Evolutionary conservation across 2,329 filamentous ascomycete genomes (phyloP).

Genomic region (Fusarium scirpi): DNA sequence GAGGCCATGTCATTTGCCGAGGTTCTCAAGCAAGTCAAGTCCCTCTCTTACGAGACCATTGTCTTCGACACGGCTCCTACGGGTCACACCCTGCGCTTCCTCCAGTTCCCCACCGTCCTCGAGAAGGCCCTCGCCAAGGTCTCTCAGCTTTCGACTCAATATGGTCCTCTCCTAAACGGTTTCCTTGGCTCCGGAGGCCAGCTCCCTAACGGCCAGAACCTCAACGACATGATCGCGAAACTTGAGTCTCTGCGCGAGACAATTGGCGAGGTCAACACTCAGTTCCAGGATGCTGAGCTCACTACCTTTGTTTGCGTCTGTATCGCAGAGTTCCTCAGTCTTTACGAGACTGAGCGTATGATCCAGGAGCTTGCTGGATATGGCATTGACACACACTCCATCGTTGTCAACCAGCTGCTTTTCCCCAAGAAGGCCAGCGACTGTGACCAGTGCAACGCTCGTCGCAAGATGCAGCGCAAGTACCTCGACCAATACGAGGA

Average conservation of each 20-base stretch:
- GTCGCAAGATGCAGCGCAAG: conserved; percentile 99
- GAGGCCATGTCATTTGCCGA: conserved; percentile 99
- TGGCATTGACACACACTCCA: conserved; percentile 94
- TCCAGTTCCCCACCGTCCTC: conserved; percentile 97
- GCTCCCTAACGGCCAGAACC: conserved; percentile 91
- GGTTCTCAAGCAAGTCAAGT: conserved; percentile 99
- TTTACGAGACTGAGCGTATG: conserved; percentile 99
- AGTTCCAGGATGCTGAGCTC: conserved; percentile 96
- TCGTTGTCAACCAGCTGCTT: conserved; percentile 97
- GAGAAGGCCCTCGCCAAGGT: conserved; percentile 99
- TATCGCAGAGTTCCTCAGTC: conserved; percentile 94
- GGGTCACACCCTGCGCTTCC: conserved; percentile 96
- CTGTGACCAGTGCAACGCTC: conserved; percentile 95
- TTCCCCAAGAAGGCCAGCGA: conserved; percentile 87
- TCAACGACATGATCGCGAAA: conserved; percentile 93
- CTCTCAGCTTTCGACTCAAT: conserved; percentile 92
- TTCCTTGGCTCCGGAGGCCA: conserved; percentile 82
- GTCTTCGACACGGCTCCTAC: conserved; percentile 99
- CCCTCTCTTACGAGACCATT: conserved; percentile 97
- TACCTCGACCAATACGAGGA: conserved; percentile 99
- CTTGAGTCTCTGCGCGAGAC: conserved; percentile 93
- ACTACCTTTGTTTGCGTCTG: conserved; percentile 99
- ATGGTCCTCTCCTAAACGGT: conserved; percentile 94
- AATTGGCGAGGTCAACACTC: conserved; percentile 94
- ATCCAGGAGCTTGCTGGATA: conserved; percentile 97